Conservation (phyloP, 2,329 filamentous ascomycete genomes). For the Pseudogymnoascus sp. region DNA sequence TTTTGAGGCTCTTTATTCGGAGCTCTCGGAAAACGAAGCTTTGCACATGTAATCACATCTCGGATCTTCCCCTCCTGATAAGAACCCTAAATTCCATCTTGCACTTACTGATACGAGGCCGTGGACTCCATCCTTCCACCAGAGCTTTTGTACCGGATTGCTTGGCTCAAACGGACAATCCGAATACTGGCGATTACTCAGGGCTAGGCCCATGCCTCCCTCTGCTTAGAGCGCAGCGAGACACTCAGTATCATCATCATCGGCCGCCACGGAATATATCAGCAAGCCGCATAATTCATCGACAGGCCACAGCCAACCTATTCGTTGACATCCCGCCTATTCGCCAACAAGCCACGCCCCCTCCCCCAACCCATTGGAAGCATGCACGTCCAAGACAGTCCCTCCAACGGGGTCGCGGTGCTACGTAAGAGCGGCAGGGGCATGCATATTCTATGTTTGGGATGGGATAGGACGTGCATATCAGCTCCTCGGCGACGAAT, state of each 20-base stretch:
- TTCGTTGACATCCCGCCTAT: neutral
- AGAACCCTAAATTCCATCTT: neutral
- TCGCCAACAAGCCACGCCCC: neutral
- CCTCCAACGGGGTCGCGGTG: neutral
- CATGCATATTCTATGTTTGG: neutral
- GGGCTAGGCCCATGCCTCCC: neutral
- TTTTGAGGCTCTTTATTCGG: neutral
- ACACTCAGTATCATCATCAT: neutral
- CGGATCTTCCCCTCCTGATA: neutral
- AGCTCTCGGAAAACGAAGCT: neutral
- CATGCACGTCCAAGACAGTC: neutral
- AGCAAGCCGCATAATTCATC: neutral
- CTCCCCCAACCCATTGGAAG: neutral
- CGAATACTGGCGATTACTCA: neutral
- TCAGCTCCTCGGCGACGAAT: neutral
- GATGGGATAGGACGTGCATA: neutral
- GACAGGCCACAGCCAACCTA: neutral
- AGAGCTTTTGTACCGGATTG: neutral
- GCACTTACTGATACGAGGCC: neutral
- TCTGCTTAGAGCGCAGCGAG: neutral
- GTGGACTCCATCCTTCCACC: neutral
- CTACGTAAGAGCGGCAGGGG: neutral
- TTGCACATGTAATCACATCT: neutral
- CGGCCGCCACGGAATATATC: neutral
- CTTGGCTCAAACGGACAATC: neutral